Evolutionary conservation across 495 filamentous ascomycete species (phyloP).

Genomic region (Penicillium argentinense): DNA sequence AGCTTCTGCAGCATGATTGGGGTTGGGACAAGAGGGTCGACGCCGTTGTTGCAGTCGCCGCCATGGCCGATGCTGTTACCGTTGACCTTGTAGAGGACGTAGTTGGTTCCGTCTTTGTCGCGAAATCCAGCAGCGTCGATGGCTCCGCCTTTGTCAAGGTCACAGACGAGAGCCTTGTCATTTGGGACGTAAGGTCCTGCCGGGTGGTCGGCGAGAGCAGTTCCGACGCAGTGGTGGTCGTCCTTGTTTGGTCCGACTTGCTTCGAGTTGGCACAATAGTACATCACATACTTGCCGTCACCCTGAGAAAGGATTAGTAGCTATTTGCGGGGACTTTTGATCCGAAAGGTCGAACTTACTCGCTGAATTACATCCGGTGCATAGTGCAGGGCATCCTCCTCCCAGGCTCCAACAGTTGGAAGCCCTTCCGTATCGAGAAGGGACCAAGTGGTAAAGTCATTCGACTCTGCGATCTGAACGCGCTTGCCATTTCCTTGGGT

Average conservation of each 20-base stretch:
- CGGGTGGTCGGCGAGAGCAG: constrained; percentile 42
- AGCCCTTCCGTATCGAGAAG: constrained; percentile 40
- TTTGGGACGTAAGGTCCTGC: constrained; percentile 53
- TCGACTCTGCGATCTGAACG: constrained; percentile 36
- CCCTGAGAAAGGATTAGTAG: constrained; percentile 23
- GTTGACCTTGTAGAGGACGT: constrained; percentile 63
- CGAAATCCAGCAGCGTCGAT: constrained; percentile 58
- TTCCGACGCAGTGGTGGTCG: constrained; percentile 55
- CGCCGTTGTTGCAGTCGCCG: constrained; percentile 55
- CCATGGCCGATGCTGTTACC: constrained; percentile 59
- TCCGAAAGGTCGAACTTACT: constrained; percentile 20
- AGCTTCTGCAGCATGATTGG: constrained; percentile 63
- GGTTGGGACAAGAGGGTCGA: constrained; percentile 47
- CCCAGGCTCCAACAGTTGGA: constrained; percentile 34
- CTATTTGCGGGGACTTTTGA: background rate
- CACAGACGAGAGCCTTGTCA: constrained; percentile 50
- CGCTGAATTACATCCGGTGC: constrained; percentile 42
- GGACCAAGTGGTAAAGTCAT: constrained; percentile 36
- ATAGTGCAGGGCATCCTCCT: constrained; percentile 33
- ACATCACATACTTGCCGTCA: constrained; percentile 56
- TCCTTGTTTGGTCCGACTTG: constrained; percentile 16
- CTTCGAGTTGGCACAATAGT: constrained; percentile 52
- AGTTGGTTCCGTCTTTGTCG: constrained; percentile 53
- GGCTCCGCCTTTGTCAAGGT: constrained; percentile 50
- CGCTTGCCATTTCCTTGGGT: constrained; percentile 35